phyloP scores from a whole-genome alignment of 768 basidiomycete genomes.

The Clitopilus passeckerianus region DNA sequence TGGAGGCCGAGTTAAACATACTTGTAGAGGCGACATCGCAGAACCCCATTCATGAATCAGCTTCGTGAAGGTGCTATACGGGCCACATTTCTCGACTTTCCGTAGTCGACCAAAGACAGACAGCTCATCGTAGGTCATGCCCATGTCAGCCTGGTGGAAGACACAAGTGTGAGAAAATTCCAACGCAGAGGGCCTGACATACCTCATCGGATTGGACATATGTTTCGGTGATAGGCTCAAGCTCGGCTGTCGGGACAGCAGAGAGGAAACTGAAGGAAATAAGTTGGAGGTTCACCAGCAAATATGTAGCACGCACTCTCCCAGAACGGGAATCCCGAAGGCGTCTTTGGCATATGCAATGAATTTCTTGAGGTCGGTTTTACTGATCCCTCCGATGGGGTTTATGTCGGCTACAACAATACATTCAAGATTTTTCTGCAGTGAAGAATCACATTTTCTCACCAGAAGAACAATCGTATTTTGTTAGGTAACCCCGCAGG shows the following conservation, averaged over 20 bases:
- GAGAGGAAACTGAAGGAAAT: slow-evolving; percentile 66
- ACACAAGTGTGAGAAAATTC: background rate
- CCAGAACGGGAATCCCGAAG: slow-evolving; percentile 83
- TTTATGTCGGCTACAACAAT: slow-evolving; percentile 80
- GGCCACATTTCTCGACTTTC: slow-evolving; percentile 96
- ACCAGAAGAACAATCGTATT: slow-evolving; percentile 96
- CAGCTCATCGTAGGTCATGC: slow-evolving; percentile 98
- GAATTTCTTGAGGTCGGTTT: slow-evolving; percentile 95
- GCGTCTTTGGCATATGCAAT: slow-evolving; percentile 76
- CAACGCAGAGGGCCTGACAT: slow-evolving; percentile 7
- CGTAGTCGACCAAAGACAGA: slow-evolving; percentile 90
- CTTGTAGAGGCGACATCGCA: slow-evolving; percentile 78
- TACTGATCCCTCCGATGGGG: slow-evolving; percentile 97
- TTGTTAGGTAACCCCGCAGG: slow-evolving; percentile 93
- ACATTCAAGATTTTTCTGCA: background rate
- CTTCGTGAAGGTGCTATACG: slow-evolving; percentile 97
- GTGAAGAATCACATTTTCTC: slow-evolving; percentile 5
- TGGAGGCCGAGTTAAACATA: slow-evolving; percentile 20
- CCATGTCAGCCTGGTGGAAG: slow-evolving; percentile 83
- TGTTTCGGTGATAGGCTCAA: slow-evolving; percentile 91
- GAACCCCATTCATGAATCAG: slow-evolving; percentile 92
- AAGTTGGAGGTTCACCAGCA: background rate
- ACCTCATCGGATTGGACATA: slow-evolving; percentile 97
- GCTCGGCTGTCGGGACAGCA: slow-evolving; percentile 92
- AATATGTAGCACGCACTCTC: slow-evolving; percentile 39